These are phyloP conservation scores for Pachyrhizus erosus DNA, from an alignment of 306 rosid genomes.

Conservation along the genomic window DNA sequence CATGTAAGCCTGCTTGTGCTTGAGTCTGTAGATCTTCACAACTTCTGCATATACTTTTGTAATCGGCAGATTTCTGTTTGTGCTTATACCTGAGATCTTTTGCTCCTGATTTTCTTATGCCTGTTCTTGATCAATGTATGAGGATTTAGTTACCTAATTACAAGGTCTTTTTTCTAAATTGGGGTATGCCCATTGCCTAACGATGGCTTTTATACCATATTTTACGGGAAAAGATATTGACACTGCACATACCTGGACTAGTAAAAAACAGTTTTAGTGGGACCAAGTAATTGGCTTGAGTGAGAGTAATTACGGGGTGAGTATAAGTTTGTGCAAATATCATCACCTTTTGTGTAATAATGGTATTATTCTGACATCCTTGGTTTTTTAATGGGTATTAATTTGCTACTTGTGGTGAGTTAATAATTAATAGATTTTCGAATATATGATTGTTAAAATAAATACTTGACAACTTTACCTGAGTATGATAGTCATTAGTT, in stretches of 20 bases:
- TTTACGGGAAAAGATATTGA: background rate
- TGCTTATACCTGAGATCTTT: background rate
- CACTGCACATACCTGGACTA: background rate
- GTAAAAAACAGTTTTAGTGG: background rate
- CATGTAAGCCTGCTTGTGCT: background rate
- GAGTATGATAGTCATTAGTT: background rate
- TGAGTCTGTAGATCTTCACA: background rate
- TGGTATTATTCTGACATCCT: background rate
- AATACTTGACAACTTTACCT: background rate
- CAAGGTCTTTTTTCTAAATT: background rate
- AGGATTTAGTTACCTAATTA: background rate
- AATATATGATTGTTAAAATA: background rate
- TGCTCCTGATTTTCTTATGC: background rate
- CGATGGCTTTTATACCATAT: background rate
- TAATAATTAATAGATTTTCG: background rate
- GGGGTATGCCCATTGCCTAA: background rate
- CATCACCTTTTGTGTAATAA: background rate
- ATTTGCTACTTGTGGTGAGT: background rate
- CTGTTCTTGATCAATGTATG: background rate
- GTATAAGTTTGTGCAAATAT: background rate
- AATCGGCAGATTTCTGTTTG: background rate
- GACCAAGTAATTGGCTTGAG: background rate
- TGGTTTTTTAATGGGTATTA: background rate
- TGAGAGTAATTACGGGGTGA: background rate
- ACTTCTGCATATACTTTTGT: background rate